Evolutionary conservation across 129 eudicot genomes (phyloP).

Genomic region (Ambrosia artemisiifolia): DNA sequence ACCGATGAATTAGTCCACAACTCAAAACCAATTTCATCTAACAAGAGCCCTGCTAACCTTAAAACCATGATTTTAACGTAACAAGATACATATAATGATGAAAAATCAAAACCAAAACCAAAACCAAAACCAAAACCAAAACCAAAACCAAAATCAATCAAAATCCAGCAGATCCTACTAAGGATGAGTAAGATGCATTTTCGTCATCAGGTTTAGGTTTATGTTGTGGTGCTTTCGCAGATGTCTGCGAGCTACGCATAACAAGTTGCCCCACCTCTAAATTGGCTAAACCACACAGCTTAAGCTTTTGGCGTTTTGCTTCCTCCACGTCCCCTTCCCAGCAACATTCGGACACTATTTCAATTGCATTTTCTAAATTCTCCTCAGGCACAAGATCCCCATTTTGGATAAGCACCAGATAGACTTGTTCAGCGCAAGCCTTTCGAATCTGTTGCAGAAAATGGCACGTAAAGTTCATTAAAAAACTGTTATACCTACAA

Average conservation of each 20-base stretch:
- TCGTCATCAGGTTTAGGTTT: constrained; percentile 49
- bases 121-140: too few species aligned
- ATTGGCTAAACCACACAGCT: constrained; percentile 55
- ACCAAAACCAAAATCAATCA: constrained; percentile 9
- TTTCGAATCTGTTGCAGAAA: constrained; percentile 67
- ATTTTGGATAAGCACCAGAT: constrained; percentile 84
- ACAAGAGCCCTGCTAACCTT: not conserved
- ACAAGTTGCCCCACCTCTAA: constrained; percentile 43
- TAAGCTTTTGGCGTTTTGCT: constrained; percentile 55
- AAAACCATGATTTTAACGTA: constrained; percentile 4
- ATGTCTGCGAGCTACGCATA: constrained; percentile 14
- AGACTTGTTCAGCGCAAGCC: constrained; percentile 94
- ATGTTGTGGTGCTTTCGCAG: constrained; percentile 23
- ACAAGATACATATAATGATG: not conserved
- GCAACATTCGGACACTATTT: constrained; percentile 77
- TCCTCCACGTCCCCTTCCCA: constrained; percentile 93
- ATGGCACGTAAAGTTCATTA: not conserved
- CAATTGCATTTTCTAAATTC: constrained; percentile 62
- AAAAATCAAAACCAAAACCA: not conserved
- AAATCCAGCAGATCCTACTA: constrained; percentile 81
- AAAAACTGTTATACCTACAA: not conserved
- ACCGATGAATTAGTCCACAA: not conserved
- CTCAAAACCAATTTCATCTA: not conserved
- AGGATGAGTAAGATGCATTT: constrained; percentile 66
- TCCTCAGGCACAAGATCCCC: constrained; percentile 56